Evolutionary conservation across 2,329 filamentous ascomycete species (phyloP), one percentile per base, ranked within the genome.

Genomic region (Fusarium zealandicum): DNA sequence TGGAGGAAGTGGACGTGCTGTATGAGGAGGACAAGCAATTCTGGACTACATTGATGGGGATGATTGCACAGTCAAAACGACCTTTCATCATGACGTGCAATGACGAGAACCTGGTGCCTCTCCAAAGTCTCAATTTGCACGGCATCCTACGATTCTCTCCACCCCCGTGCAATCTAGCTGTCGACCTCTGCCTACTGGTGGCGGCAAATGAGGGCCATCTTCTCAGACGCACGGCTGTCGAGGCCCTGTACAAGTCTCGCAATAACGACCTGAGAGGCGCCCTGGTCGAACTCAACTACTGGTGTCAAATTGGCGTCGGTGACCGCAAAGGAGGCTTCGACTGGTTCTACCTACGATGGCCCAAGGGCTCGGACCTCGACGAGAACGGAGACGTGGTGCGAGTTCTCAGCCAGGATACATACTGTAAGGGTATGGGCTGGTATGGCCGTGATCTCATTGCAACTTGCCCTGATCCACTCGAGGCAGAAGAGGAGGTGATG

Each of bases 11-110:
- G 0, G 96, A 99, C 69, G 77, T 98, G 13, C 80, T 99, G 1
- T 99, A 95, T 70, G 93, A 96, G 47, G 93, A 98, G 70, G 95
- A 99, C 71, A 93, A 92, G 72, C 89, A 93, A 59, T 99, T 99
- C 69, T 99, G 95, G 95, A 75, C 82, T 1, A 95, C 91, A 0
- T 83, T 98, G 4, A 79, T 90, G 37, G 82, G 83, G 16, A 82
- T 99, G 54, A 91, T 96, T 52, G 77, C 80, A 9, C 89, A 92
- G 65, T 97, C 95, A 0, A 96, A 92, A 73, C 85, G 95, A 27
- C 95, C 95, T 0, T 92, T 99, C 59, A 82, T 99, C 67, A 89
- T 99, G 76, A 99, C 95, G 0, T 99, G 96, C 77, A 98, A 93
- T 64, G 87, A 97, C 61, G 93, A 97, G 72, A 82, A 79, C n/a